These are phyloP conservation scores for Microcyclospora tardicrescens DNA, from an alignment of 2,329 filamentous ascomycete species.

Conservation along the genomic window DNA sequence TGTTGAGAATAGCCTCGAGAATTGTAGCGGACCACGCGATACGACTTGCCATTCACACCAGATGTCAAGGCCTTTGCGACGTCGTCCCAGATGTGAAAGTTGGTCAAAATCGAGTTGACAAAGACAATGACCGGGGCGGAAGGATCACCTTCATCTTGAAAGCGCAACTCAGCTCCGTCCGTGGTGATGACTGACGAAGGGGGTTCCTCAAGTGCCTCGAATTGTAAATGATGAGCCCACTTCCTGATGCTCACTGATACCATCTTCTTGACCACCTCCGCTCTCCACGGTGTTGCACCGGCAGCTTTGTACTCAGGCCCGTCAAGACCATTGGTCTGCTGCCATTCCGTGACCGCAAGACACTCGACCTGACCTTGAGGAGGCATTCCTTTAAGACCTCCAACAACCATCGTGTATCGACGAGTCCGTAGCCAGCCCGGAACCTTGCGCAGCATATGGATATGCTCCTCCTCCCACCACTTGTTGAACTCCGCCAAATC, in stretches of 20 bases:
- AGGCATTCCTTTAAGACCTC: constrained; percentile 37
- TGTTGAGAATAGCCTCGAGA: constrained; percentile 51
- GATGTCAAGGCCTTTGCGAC: constrained; percentile 51
- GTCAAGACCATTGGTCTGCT: constrained; percentile 51
- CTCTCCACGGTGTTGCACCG: constrained; percentile 48
- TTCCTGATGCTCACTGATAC: constrained; percentile 44
- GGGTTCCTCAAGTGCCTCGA: constrained; percentile 48
- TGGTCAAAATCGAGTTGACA: constrained; percentile 68
- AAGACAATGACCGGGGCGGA: constrained; percentile 61
- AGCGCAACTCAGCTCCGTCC: constrained; percentile 58
- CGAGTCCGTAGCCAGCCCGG: constrained; percentile 69
- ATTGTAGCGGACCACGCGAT: constrained; percentile 66
- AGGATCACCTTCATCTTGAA: constrained; percentile 61
- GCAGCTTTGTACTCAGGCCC: constrained; percentile 52
- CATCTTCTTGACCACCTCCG: constrained; percentile 45
- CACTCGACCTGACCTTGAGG: constrained; percentile 42
- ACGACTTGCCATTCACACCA: constrained; percentile 42
- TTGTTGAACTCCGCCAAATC: constrained; percentile 49
- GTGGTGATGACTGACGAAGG: constrained; percentile 56
- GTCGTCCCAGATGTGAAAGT: constrained; percentile 67
- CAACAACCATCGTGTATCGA: constrained; percentile 52
- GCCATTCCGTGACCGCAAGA: constrained; percentile 61
- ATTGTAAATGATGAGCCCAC: constrained; percentile 67
- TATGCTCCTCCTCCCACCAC: constrained; percentile 68
- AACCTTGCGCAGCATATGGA: constrained; percentile 56